These are phyloP conservation scores for Aurinia saxatilis DNA, from an alignment of 345 rosid genomes.

Conservation along the genomic window DNA sequence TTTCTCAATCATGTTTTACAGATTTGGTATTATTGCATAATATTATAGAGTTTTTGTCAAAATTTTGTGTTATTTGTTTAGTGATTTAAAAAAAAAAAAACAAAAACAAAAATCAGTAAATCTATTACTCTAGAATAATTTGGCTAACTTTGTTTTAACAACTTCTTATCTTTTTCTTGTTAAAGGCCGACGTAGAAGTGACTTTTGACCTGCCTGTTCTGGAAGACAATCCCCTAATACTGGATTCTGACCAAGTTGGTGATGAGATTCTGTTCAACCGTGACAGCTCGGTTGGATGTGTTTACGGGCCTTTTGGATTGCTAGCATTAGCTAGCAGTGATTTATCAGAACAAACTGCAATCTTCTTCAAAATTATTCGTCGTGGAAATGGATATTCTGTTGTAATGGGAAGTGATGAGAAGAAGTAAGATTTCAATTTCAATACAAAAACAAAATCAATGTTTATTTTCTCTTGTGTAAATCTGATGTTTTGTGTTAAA, in stretches of 20 bases:
- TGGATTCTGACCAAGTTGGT: constrained; percentile 25
- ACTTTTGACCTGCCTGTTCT: constrained; percentile 34
- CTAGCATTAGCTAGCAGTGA: constrained; percentile 47
- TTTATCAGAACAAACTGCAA: constrained; percentile 51
- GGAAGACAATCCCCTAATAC: background rate
- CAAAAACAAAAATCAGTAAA: too few species aligned
- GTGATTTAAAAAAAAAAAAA: too few species aligned
- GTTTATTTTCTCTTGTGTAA: background rate
- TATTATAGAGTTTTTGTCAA: too few species aligned
- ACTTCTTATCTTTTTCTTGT: background rate
- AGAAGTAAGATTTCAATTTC: background rate
- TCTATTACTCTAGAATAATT: background rate
- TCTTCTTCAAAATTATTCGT: constrained; percentile 50
- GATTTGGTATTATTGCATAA: too few species aligned
- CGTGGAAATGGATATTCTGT: constrained; percentile 29
- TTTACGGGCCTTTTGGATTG: constrained; percentile 60
- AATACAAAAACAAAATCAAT: too few species aligned
- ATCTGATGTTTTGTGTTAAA: background rate
- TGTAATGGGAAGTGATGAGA: constrained; percentile 39
- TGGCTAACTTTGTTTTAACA: too few species aligned
- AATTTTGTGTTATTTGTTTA: too few species aligned
- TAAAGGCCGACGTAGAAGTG: constrained; percentile 50
- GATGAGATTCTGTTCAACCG: constrained; percentile 40
- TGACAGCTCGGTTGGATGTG: constrained; percentile 27
- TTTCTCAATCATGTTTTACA: background rate